Evolutionary conservation across 441 rosid genomes (phyloP), one percentile per base, ranked within the genome.

Genomic region (Adansonia grandidieri): DNA sequence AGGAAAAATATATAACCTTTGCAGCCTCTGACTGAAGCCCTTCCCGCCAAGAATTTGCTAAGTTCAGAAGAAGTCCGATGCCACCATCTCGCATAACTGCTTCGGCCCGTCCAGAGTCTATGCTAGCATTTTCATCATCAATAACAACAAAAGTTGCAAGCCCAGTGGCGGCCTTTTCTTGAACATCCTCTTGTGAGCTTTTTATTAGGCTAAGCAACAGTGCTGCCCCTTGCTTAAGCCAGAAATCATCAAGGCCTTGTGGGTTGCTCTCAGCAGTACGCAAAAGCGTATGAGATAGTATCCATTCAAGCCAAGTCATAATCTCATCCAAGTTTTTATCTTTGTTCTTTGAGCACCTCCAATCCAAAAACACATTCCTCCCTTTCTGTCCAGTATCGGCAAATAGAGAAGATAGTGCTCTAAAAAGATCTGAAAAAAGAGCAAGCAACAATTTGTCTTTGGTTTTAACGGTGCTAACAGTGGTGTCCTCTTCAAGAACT

Each of bases 21-120:
- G 98, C 97, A 82, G 97, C 97, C 89, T 96, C 99, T 9, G 98
- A 88, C 77, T 96, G 98, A 80, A 96, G 91, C 60, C 98, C 97
- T 89, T 94, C 99, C 62, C 95, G 86, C 96, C 98, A 91, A 22
- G 98, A 96, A 77, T 83, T 94, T 10, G 97, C 98, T 79, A 96
- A 95, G 80, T 91, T 85, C 20, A 96, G 86, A 77, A 96, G 98
- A 67, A 96, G 95, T 53, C 92, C 84, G 58, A 96, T 88, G 50
- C 99, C 99, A 65, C 97, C 98, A 85, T 90, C 96, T 58, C 79
- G 86, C 98, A 94, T 91, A 62, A 94, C 98, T 71, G 96, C 96
- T 85, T 96, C 99, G 44, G 97, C 99, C 88, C 98, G 89, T 85
- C 94, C 93, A 77, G 93, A 79, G 71, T 96, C 97, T 80, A 96